Conservation (phyloP, 2,329 filamentous ascomycete genomes). For the Alternaria ventricosa region DNA sequence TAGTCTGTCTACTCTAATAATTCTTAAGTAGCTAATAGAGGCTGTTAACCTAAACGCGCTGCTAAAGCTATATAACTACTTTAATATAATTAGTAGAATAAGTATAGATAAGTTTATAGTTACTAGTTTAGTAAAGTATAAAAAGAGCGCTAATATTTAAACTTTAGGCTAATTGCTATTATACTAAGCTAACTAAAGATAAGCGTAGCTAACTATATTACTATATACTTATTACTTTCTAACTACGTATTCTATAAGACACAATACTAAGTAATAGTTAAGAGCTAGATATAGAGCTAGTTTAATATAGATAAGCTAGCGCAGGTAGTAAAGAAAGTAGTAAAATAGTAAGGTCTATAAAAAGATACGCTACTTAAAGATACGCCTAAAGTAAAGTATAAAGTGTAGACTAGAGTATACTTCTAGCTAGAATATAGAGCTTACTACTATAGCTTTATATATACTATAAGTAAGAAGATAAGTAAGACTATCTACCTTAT, state of each 20-base stretch:
- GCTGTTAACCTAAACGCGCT: slow-evolving; percentile 5
- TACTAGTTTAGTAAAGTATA: not conserved
- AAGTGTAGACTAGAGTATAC: slow-evolving; percentile 6
- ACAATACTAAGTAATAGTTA: slow-evolving; percentile 13
- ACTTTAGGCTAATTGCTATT: slow-evolving; percentile 12
- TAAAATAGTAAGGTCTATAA: slow-evolving; percentile 16
- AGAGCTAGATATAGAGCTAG: slow-evolving; percentile 19
- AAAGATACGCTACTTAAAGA: slow-evolving; percentile 21
- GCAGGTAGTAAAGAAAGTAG: slow-evolving; percentile 16
- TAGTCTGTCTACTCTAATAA: slow-evolving; percentile 13
- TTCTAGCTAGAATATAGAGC: not conserved
- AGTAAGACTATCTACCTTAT: too few relatives aligned
- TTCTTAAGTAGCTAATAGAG: slow-evolving; percentile 19
- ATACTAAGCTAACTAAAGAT: slow-evolving; percentile 16
- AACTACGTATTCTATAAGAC: slow-evolving; percentile 19
- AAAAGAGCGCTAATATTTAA: not conserved
- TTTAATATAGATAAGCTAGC: slow-evolving; percentile 27
- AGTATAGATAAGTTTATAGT: slow-evolving; percentile 5
- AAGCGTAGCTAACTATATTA: slow-evolving; percentile 12
- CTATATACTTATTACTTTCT: not conserved
- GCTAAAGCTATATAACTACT: slow-evolving; percentile 17
- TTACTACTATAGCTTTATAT: slow-evolving; percentile 13
- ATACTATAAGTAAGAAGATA: too few relatives aligned
- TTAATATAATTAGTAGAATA: slow-evolving; percentile 9
- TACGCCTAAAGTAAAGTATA: slow-evolving; percentile 1